phyloP scores from a whole-genome alignment of 257 asterid species.

The Plantago elongata region DNA sequence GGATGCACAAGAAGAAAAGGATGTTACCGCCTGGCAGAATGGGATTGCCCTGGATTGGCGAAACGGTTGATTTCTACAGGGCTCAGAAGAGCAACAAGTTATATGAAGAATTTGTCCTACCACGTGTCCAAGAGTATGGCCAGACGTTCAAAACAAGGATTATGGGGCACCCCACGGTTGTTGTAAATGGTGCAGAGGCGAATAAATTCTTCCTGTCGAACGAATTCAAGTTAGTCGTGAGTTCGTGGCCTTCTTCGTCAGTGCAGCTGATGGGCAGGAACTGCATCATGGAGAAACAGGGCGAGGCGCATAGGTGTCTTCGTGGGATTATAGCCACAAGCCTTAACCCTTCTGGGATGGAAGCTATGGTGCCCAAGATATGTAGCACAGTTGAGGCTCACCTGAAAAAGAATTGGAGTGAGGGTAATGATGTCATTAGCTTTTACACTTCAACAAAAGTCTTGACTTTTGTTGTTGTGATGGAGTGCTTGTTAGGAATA shows the following conservation, averaged over 20 bases:
- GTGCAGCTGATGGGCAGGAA: constrained; percentile 78
- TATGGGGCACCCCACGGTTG: constrained; percentile 78
- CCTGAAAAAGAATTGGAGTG: constrained; percentile 37
- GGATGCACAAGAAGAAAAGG: constrained; percentile 16
- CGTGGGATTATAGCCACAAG: constrained; percentile 68
- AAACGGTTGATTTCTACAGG: constrained; percentile 64
- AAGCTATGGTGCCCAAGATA: constrained; percentile 55
- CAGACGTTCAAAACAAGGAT: constrained; percentile 65
- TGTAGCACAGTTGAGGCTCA: constrained; percentile 43
- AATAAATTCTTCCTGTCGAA: constrained; percentile 74
- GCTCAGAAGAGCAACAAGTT: constrained; percentile 64
- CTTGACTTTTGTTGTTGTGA: constrained; percentile 60
- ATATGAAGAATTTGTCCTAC: constrained; percentile 57
- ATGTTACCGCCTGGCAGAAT: constrained; percentile 67
- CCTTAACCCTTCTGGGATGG: constrained; percentile 46
- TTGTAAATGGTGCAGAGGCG: constrained; percentile 78
- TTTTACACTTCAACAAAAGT: constrained; percentile 44
- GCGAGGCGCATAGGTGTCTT: constrained; percentile 57
- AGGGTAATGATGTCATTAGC: constrained; percentile 30
- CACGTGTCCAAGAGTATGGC: constrained; percentile 56
- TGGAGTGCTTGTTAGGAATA: constrained; percentile 75
- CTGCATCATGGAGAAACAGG: constrained; percentile 85
- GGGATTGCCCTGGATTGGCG: constrained; percentile 87
- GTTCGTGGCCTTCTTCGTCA: constrained; percentile 89
- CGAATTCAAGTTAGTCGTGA: constrained; percentile 77